Conservation (phyloP, 1,284 basidiomycete species). For the Sporisorium exsertum region DNA sequence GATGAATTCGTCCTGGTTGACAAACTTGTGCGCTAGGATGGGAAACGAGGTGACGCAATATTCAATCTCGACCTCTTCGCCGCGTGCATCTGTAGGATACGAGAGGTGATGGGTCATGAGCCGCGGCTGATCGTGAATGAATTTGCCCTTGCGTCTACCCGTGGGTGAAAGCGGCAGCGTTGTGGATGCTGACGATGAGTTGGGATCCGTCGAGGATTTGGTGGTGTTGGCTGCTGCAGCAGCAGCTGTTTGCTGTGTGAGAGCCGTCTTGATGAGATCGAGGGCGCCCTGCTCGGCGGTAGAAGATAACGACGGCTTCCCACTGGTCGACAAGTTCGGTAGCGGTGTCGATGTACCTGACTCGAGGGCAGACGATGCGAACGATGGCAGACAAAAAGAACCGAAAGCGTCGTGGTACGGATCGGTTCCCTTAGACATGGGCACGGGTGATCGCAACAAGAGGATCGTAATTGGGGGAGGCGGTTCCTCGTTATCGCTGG, state of each 20-base stretch:
- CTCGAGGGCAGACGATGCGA: constrained; percentile 62
- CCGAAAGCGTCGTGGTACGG: constrained; percentile 68
- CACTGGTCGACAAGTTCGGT: constrained; percentile 21
- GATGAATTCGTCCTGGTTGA: constrained; percentile 49
- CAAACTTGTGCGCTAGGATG: constrained; percentile 51
- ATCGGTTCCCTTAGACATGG: constrained; percentile 65
- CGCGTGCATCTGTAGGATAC: constrained; percentile 28
- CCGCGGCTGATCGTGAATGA: constrained; percentile 53
- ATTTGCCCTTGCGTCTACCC: constrained; percentile 55
- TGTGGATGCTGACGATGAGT: constrained; percentile 9
- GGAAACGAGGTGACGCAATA: constrained; percentile 62
- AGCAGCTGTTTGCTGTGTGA: constrained; percentile 24
- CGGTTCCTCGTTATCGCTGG: constrained; percentile 44
- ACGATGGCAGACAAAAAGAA: constrained; percentile 65
- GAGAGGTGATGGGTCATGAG: constrained; percentile 66
- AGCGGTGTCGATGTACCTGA: constrained; percentile 62
- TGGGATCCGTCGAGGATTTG: constrained; percentile 16
- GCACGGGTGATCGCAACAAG: constrained; percentile 62
- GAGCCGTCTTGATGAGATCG: constrained; percentile 37
- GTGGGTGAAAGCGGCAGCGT: constrained; percentile 30
- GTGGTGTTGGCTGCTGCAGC: constrained; percentile 13
- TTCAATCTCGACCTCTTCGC: constrained; percentile 51
- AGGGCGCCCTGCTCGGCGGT: constrained; percentile 30
- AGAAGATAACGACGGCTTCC: constrained; percentile 20
- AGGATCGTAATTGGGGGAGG: constrained; percentile 55